Evolutionary conservation across 805 yeast genomes (phyloP).

Genomic region (Sporopachydermia quercuum): DNA sequence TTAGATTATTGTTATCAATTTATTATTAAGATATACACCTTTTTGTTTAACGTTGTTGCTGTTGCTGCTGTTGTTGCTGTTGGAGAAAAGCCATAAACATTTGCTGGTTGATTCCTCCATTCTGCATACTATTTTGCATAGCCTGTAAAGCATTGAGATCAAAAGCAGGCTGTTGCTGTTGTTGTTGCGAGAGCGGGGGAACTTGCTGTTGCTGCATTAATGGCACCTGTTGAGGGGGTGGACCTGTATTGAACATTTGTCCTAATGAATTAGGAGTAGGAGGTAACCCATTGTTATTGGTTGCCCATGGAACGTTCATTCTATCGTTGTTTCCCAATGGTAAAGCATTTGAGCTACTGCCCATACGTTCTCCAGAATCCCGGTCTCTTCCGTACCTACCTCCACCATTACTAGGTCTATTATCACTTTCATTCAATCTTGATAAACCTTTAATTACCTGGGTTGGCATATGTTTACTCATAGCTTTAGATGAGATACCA

Average conservation of each 20-base stretch:
- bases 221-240: too few species aligned
- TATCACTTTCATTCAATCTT: neutral
- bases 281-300: too few species aligned
- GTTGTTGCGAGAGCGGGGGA: neutral
- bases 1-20: too few species aligned
- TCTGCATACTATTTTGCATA: conserved; percentile 1
- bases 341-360: conserved; percentile 4
- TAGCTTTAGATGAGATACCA: conserved; percentile 85
- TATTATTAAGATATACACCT: too few species aligned
- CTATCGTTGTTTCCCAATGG: conserved; percentile 3
- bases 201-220: neutral
- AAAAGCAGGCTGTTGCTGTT: neutral
- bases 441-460: conserved; percentile 20
- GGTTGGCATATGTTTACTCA: conserved; percentile 84
- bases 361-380: neutral
- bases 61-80: conserved; percentile 12
- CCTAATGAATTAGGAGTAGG: too few species aligned
- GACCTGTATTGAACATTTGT: neutral
- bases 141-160: conserved; percentile 1
- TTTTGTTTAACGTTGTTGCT: neutral
- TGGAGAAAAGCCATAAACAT: conserved; percentile 9
- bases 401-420: neutral
- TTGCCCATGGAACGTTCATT: neutral
- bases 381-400: neutral
- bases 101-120: conserved; percentile 6